phyloP scores from a whole-genome alignment of 805 yeast species.

The Candida maris region DNA sequence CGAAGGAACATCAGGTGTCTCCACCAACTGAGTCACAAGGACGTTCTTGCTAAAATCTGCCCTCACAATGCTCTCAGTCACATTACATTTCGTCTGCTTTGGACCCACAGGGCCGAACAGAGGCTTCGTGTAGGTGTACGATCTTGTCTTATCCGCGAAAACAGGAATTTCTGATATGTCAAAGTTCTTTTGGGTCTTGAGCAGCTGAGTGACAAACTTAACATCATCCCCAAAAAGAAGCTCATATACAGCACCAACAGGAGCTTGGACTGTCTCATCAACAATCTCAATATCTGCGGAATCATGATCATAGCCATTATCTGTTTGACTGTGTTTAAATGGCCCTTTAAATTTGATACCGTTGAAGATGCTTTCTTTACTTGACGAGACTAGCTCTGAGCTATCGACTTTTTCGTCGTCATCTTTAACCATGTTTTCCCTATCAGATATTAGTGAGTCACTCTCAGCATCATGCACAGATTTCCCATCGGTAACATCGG shows the following conservation, averaged over 20 bases:
- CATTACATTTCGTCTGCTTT: constrained; percentile 64
- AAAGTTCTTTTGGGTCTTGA: constrained; percentile 61
- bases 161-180: constrained; percentile 50
- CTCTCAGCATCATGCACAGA: constrained; percentile 19
- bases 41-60: constrained; percentile 46
- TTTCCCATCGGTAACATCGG: neutral
- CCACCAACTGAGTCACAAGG: constrained; percentile 53
- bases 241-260: constrained; percentile 57
- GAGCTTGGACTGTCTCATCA: constrained; percentile 55
- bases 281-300: constrained; percentile 52
- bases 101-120: constrained; percentile 70
- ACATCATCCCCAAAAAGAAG: constrained; percentile 63
- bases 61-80: constrained; percentile 55
- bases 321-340: constrained; percentile 31
- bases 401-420: constrained; percentile 22
- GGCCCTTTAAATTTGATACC: constrained; percentile 42
- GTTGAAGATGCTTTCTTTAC: constrained; percentile 29
- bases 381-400: neutral
- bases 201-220: constrained; percentile 38
- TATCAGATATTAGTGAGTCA: constrained; percentile 28
- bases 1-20: constrained; percentile 81
- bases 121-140: constrained; percentile 60
- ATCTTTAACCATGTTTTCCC: constrained; percentile 31
- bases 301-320: constrained; percentile 39
- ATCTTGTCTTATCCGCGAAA: constrained; percentile 38